Evolutionary conservation across 2,329 filamentous ascomycete genomes (phyloP), one percentile per base, ranked within the genome.

Genomic region (Aureobasidium sp.): DNA sequence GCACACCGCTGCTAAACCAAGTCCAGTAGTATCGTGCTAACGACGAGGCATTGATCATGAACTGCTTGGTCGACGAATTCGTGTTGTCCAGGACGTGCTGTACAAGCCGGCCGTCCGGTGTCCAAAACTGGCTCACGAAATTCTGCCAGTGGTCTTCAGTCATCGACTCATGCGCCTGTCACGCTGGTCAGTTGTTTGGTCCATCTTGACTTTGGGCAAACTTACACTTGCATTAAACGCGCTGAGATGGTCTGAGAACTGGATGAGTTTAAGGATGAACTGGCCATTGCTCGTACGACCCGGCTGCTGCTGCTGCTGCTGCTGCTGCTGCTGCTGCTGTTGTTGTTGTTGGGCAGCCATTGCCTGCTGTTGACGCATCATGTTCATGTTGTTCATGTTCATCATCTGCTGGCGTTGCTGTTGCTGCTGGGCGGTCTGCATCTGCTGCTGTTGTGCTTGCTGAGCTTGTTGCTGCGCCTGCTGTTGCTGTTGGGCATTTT

Each of bases 11-110:
- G 61, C 87, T 86, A 70, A 94, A 96, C 68, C 95, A 88, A 0
- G 90, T 92, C 67, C 88, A 85, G 71, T 96, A 96, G 73, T 94
- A 97, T 68, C 93, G 85, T 35, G 93, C 84, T 47, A 99, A 79
- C 0, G 89, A 89, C 3, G 91, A 47, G 15, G 60, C 57, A 21
- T 45, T 60, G 25, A 62, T 62, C 29, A 49, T 60, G 42, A 62
- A 64, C 29, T 64, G 63, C 43, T 64, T 64, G 11, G 61, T 60
- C 21, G 82, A 78, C 4, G 71, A 60, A 17, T 25, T 40, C 17
- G 25, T 31, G 25, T 53, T 67, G 27, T 76, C 74, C 65, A 73
- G 80, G 17, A 95, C 78, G 3, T 85, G 82, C 67, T 93, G 84
- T 43, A 91, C 84, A 69, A 96, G 86, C 9, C 90, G 84, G 9